These are phyloP conservation scores for Candida corydali DNA, from an alignment of 805 yeast genomes.

Conservation along the genomic window DNA sequence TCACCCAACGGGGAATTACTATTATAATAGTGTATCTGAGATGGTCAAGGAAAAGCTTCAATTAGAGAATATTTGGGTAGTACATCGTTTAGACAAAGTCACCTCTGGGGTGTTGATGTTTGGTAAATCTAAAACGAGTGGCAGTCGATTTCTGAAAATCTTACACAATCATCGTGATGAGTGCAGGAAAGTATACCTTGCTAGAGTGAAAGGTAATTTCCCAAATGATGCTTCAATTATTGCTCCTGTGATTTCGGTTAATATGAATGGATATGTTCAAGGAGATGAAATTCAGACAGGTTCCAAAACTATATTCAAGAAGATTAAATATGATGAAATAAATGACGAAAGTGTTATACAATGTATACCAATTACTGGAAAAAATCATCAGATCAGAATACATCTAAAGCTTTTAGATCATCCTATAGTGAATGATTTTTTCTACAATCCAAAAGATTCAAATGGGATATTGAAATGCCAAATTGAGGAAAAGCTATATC, in stretches of 20 bases:
- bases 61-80: slow-evolving; percentile 32
- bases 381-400: slow-evolving; percentile 55
- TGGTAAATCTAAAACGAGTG: slow-evolving; percentile 32
- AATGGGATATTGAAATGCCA: slow-evolving; percentile 14
- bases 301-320: slow-evolving; percentile 31
- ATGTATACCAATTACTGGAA: slow-evolving; percentile 50
- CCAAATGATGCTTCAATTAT: slow-evolving; percentile 25
- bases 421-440: slow-evolving; percentile 81
- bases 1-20: slow-evolving; percentile 46
- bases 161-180: slow-evolving; percentile 24
- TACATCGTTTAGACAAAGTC: slow-evolving; percentile 48
- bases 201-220: slow-evolving; percentile 40
- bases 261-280: slow-evolving; percentile 30
- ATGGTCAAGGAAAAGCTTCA: slow-evolving; percentile 30
- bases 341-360: slow-evolving; percentile 39
- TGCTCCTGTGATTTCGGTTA: slow-evolving; percentile 39
- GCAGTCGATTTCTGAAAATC: slow-evolving; percentile 25
- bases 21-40: slow-evolving; percentile 41
- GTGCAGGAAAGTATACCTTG: slow-evolving; percentile 42
- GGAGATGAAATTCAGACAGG: slow-evolving; percentile 21
- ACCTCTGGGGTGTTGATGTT: slow-evolving; percentile 50
- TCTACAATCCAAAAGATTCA: slow-evolving; percentile 21
- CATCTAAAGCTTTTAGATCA: slow-evolving; percentile 59
- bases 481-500: slow-evolving; percentile 22
- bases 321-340: slow-evolving; percentile 23